phyloP scores from a whole-genome alignment of 2,329 filamentous ascomycete genomes.

The Phyllachora maydis region DNA sequence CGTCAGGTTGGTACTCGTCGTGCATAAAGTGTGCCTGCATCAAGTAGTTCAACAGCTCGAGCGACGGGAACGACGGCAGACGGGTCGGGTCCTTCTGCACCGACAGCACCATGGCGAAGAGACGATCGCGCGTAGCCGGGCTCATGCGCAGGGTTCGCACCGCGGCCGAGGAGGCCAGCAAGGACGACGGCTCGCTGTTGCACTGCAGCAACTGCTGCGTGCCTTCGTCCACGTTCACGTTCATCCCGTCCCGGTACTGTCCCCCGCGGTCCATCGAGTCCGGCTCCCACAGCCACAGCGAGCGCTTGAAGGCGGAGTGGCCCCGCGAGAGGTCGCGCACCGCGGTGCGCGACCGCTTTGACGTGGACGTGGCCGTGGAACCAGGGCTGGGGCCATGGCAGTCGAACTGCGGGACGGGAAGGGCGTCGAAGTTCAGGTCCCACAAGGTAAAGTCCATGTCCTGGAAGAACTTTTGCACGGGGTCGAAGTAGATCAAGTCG shows the following conservation, averaged over 20 bases:
- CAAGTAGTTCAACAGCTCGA: slow-evolving; percentile 10
- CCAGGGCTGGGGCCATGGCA: slow-evolving; percentile 9
- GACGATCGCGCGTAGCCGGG: slow-evolving; percentile 5
- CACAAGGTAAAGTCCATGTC: slow-evolving; percentile 13
- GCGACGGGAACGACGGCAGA: slow-evolving; percentile 9
- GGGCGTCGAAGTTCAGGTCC: slow-evolving; percentile 11
- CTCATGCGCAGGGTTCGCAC: slow-evolving; percentile 7
- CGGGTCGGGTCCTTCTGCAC: slow-evolving; percentile 6
- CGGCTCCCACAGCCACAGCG: slow-evolving; percentile 14
- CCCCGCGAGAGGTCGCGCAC: slow-evolving; percentile 8
- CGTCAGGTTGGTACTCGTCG: slow-evolving; percentile 8
- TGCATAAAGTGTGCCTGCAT: slow-evolving; percentile 9
- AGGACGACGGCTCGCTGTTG: too few relatives aligned
- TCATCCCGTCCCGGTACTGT: slow-evolving; percentile 7
- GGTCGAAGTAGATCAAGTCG: slow-evolving; percentile 9
- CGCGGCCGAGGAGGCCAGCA: too few relatives aligned
- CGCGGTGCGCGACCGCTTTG: slow-evolving; percentile 4
- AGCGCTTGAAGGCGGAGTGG: slow-evolving; percentile 13
- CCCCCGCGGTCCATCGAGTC: slow-evolving; percentile 9
- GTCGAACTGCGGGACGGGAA: slow-evolving; percentile 10
- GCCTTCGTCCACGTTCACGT: slow-evolving; percentile 8
- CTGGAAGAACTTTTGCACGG: slow-evolving; percentile 9
- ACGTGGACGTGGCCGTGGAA: slow-evolving; percentile 7
- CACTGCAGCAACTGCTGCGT: too few relatives aligned
- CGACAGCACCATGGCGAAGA: slow-evolving; percentile 9